These are phyloP conservation scores for Cladosporium sp. DNA, from an alignment of 2,329 filamentous ascomycete species.

Conservation along the genomic window DNA sequence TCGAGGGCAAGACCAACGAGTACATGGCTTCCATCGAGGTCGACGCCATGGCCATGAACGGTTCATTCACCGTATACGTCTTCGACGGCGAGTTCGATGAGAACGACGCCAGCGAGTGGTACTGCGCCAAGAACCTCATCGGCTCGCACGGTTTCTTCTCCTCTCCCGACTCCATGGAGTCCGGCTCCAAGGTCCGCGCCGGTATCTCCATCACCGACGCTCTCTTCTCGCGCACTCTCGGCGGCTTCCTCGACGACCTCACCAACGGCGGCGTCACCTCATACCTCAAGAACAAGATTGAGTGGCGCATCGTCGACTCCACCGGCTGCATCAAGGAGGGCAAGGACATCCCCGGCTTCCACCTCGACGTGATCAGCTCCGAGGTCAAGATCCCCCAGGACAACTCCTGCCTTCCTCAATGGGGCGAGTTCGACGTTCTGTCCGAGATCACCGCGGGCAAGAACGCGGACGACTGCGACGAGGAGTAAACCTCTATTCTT, in stretches of 20 bases:
- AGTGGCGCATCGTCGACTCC: slow-evolving; percentile 15
- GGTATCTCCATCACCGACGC: slow-evolving; percentile 18
- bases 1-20: slow-evolving; percentile 17
- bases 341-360: slow-evolving; percentile 18
- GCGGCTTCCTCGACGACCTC: slow-evolving; percentile 16
- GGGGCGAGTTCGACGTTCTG: slow-evolving; percentile 17
- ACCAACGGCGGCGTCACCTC: slow-evolving; percentile 16
- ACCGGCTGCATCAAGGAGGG: slow-evolving; percentile 17
- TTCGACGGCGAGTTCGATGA: slow-evolving; percentile 61
- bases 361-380: slow-evolving; percentile 14
- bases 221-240: slow-evolving; percentile 9
- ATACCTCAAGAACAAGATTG: slow-evolving; percentile 19
- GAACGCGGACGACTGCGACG: slow-evolving; percentile 5
- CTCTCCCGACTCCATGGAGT: slow-evolving; percentile 12
- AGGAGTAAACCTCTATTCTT: not conserved
- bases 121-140: slow-evolving; percentile 55
- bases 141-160: slow-evolving; percentile 60
- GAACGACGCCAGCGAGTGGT: slow-evolving; percentile 52
- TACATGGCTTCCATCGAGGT: slow-evolving; percentile 16
- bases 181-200: slow-evolving; percentile 15
- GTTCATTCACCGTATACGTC: slow-evolving; percentile 65
- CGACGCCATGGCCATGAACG: slow-evolving; percentile 37
- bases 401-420: not conserved
- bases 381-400: slow-evolving; percentile 17
- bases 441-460: slow-evolving; percentile 16